Percentiles rank a stretch among this genome's conserved stretches.
These are phyloP conservation scores for Aspergillus versicolor DNA, from an alignment of 2,329 filamentous ascomycete genomes.

Conservation along the genomic window DNA sequence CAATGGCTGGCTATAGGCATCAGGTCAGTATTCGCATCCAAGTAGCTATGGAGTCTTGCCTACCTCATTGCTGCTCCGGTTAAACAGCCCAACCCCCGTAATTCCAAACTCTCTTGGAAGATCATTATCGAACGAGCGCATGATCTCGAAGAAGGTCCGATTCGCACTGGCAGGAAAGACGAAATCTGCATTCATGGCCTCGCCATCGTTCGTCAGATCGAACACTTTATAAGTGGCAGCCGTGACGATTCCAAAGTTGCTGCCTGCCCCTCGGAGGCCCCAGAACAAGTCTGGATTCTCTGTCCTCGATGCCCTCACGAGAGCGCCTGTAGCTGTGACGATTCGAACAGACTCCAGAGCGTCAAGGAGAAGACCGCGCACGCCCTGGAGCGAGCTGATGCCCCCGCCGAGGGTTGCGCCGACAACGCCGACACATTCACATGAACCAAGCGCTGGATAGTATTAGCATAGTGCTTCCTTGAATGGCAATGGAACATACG, in stretches of 20 bases:
- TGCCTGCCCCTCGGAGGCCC: conserved; percentile 43
- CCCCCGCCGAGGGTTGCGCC: conserved; percentile 21
- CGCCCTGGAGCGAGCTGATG: conserved; percentile 15
- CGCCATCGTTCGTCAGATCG: conserved; percentile 12
- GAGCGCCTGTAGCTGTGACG: conserved; percentile 39
- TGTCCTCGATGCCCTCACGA: conserved; percentile 34
- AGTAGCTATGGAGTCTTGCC: too few relatives aligned
- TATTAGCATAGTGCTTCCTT: too few relatives aligned
- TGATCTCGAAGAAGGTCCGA: background rate
- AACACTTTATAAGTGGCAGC: conserved; percentile 33
- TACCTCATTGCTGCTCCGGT: too few relatives aligned
- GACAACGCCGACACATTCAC: conserved; percentile 5
- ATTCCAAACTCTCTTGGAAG: background rate
- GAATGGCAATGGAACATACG: too few relatives aligned
- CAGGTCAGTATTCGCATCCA: too few relatives aligned
- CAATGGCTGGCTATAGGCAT: too few relatives aligned
- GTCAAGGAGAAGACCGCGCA: conserved; percentile 18
- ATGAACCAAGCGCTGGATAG: background rate
- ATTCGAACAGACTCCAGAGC: conserved; percentile 19
- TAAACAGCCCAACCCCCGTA: background rate
- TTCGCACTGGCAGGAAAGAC: conserved; percentile 13
- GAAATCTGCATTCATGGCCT: conserved; percentile 18
- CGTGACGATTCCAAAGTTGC: conserved; percentile 45
- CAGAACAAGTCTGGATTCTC: conserved; percentile 43
- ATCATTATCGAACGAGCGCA: background rate